Conservation (phyloP, 345 rosid species). For the Melastoma malabathricum region DNA sequence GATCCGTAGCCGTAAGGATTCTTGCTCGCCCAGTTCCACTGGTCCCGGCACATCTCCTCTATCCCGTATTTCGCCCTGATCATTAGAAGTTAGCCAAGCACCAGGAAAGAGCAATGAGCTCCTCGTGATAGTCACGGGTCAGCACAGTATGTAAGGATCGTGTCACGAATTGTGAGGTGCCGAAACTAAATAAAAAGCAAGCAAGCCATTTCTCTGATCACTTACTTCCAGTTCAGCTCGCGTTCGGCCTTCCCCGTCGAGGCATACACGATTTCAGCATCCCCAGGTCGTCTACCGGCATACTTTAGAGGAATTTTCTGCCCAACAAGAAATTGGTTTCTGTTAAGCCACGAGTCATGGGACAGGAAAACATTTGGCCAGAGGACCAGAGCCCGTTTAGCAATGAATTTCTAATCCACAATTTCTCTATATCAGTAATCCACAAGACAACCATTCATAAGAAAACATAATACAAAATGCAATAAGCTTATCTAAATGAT, state of each 20-base stretch:
- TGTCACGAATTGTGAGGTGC: not conserved
- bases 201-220: not conserved
- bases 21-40: conserved; percentile 93
- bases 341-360: too few species aligned
- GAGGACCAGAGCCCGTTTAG: too few species aligned
- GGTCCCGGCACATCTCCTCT: conserved; percentile 91
- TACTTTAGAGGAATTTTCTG: conserved; percentile 71
- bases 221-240: conserved; percentile 93
- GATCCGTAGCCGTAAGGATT: conserved; percentile 83
- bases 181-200: not conserved
- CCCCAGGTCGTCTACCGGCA: conserved; percentile 76
- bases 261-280: conserved; percentile 80
- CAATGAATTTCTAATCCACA: too few species aligned
- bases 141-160: not conserved
- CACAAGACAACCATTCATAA: too few species aligned
- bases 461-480: too few species aligned
- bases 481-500: too few species aligned
- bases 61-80: conserved; percentile 71
- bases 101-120: not conserved
- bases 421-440: too few species aligned
- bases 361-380: too few species aligned
- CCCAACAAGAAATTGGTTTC: not conserved
- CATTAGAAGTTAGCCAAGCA: not conserved
- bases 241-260: conserved; percentile 66
- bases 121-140: not conserved